Conservation (phyloP, 2,329 filamentous ascomycete species). For the Chlorencoelia australis region DNA sequence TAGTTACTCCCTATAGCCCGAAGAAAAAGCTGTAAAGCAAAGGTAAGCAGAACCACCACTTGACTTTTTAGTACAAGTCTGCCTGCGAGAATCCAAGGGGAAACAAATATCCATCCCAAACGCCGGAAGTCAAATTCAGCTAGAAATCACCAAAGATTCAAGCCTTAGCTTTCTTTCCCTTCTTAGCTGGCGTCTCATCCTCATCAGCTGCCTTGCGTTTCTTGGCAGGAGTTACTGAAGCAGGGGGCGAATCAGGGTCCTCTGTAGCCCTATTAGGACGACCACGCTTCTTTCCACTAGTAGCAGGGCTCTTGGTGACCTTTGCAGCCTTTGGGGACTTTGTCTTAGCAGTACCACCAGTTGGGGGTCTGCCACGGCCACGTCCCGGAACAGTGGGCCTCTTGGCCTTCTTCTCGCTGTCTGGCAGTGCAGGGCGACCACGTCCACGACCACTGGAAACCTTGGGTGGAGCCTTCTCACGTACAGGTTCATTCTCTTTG, state of each 20-base stretch:
- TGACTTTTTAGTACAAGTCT: no score
- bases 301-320: not conserved
- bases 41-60: no score
- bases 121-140: no score
- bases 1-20: no score
- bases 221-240: conserved; percentile 1
- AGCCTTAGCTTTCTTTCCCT: no score
- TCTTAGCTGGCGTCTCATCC: not conserved
- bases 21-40: no score
- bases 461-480: conserved; percentile 10
- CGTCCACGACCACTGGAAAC: conserved; percentile 16
- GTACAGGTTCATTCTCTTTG: conserved; percentile 27
- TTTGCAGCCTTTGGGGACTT: conserved; percentile 3
- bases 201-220: conserved; percentile 6
- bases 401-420: conserved; percentile 18
- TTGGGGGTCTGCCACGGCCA: conserved; percentile 13
- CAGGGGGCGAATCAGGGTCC: not conserved
- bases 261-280: not conserved
- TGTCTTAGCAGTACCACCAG: conserved; percentile 3
- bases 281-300: conserved; percentile 4
- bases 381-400: conserved; percentile 12
- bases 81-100: no score
- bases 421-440: conserved; percentile 15
- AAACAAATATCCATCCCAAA: no score
- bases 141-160: no score